A percentile compares a stretch with the other conserved stretches of the same genome.
phyloP scores from a whole-genome alignment of 441 rosid species.

The Populus hybrid region DNA sequence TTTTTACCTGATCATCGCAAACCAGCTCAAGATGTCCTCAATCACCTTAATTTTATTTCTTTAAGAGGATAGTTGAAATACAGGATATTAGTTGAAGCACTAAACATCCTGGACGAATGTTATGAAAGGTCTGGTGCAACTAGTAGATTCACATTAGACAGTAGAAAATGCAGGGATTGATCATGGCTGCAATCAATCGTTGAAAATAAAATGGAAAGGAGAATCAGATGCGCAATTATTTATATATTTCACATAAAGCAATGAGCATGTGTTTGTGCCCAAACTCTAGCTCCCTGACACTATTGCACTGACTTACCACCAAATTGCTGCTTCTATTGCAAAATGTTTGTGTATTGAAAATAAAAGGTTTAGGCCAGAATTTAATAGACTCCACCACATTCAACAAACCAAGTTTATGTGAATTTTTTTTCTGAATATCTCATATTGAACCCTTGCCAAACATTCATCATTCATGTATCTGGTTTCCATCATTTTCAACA shows the following conservation, averaged over 20 bases:
- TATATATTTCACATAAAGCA: background rate
- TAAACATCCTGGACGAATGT: background rate
- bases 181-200: background rate
- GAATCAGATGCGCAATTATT: background rate
- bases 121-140: background rate
- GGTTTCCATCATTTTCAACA: background rate
- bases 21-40: background rate
- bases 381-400: background rate
- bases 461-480: background rate
- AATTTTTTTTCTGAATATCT: background rate
- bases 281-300: background rate
- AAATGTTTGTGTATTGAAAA: background rate
- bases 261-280: background rate
- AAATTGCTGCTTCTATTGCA: background rate
- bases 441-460: background rate
- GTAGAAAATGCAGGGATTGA: background rate
- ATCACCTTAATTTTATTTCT: background rate
- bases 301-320: background rate
- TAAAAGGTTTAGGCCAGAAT: background rate
- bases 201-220: background rate
- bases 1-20: background rate
- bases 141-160: background rate
- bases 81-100: background rate
- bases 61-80: background rate
- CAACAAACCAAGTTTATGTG: background rate